Percentiles rank a stretch among this genome's conserved stretches.
Evolutionary conservation across 495 filamentous ascomycete species (phyloP).

Genomic region (Filosporella fistucella): DNA sequence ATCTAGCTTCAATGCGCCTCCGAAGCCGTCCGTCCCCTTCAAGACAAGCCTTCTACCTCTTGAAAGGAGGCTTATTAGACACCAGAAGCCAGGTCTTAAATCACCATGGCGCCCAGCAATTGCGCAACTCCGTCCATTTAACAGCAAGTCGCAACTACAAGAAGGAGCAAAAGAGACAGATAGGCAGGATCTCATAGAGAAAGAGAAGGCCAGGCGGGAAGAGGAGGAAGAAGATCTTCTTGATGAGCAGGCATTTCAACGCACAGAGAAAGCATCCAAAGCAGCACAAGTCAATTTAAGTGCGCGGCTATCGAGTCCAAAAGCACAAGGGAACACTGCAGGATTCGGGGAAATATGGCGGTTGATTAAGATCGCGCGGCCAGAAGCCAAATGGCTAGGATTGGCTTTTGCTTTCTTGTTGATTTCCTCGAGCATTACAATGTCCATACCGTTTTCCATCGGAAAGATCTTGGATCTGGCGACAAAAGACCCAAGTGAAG

Average conservation of each 20-base stretch:
- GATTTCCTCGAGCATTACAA: slow-evolving; percentile 82
- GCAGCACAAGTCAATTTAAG: slow-evolving; percentile 88
- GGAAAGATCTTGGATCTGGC: slow-evolving; percentile 91
- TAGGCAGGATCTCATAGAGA: slow-evolving; percentile 21
- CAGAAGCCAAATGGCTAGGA: slow-evolving; percentile 73
- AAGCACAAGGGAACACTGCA: slow-evolving; percentile 53
- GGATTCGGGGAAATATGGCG: slow-evolving; percentile 78
- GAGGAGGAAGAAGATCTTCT: slow-evolving; percentile 22
- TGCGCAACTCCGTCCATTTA: slow-evolving; percentile 21
- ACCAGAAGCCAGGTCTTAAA: not conserved
- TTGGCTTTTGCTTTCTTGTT: slow-evolving; percentile 79
- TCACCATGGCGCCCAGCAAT: slow-evolving; percentile 24
- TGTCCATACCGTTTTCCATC: slow-evolving; percentile 94
- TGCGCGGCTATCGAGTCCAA: slow-evolving; percentile 78
- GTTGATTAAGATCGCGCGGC: slow-evolving; percentile 81
- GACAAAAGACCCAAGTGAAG: slow-evolving; percentile 51
- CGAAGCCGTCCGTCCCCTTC: not conserved
- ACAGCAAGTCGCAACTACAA: slow-evolving; percentile 14
- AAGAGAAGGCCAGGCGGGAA: slow-evolving; percentile 19
- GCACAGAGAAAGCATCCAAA: slow-evolving; percentile 69
- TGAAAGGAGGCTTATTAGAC: not conserved
- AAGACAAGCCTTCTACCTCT: not conserved
- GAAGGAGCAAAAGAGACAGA: slow-evolving; percentile 18
- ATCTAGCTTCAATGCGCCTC: slow-evolving; percentile 9
- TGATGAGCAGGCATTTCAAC: slow-evolving; percentile 15